Conservation (phyloP, 257 asterid species). For the Fraxinus quadrangulata region DNA sequence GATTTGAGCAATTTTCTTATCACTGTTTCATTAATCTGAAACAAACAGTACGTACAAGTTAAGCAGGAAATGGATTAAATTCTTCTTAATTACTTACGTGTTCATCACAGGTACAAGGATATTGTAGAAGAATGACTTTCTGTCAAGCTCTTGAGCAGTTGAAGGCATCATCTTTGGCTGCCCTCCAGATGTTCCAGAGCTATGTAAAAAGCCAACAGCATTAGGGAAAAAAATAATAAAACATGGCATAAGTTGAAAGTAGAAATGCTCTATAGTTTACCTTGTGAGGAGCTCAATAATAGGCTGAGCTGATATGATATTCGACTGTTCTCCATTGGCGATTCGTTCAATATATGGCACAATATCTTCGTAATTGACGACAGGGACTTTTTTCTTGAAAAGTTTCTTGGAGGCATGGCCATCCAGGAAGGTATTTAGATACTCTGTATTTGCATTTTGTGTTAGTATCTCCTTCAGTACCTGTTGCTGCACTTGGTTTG, state of each 20-base stretch:
- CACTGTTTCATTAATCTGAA: background rate
- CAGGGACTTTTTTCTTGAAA: slow-evolving; percentile 64
- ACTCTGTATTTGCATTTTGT: slow-evolving; percentile 55
- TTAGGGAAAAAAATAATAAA: background rate
- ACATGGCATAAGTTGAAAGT: background rate
- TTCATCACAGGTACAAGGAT: slow-evolving; percentile 90
- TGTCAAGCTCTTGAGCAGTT: slow-evolving; percentile 61
- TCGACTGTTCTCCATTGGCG: slow-evolving; percentile 69
- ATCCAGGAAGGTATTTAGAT: slow-evolving; percentile 24
- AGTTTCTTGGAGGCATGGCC: slow-evolving; percentile 29
- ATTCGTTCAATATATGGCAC: slow-evolving; percentile 66
- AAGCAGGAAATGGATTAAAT: slow-evolving; percentile 7
- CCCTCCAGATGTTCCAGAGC: slow-evolving; percentile 88
- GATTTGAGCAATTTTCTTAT: background rate
- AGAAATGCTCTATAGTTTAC: slow-evolving; percentile 20
- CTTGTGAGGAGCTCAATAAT: slow-evolving; percentile 79
- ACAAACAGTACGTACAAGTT: slow-evolving; percentile 38
- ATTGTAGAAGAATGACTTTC: slow-evolving; percentile 75
- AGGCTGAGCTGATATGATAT: slow-evolving; percentile 65
- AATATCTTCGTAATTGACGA: slow-evolving; percentile 63
- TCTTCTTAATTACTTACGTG: background rate
- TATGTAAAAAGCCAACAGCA: slow-evolving; percentile 20
- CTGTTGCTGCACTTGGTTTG: slow-evolving; percentile 49
- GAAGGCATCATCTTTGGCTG: slow-evolving; percentile 96
- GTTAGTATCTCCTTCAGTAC: slow-evolving; percentile 61